phyloP scores from a whole-genome alignment of 192 early-diverging fungal genomes.

The Linderina pennispora region DNA sequence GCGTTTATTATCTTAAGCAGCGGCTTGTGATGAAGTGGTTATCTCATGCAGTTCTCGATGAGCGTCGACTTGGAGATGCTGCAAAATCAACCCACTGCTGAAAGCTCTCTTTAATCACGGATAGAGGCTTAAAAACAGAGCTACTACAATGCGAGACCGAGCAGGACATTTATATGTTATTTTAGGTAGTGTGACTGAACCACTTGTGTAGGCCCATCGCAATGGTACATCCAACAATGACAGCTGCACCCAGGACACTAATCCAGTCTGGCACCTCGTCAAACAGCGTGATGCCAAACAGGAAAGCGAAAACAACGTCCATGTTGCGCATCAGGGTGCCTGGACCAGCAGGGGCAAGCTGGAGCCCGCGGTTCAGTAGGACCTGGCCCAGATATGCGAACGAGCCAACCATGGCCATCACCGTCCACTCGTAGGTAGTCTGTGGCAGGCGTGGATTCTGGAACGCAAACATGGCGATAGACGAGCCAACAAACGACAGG shows the following conservation, averaged over 20 bases:
- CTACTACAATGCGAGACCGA: no score
- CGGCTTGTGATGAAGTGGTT: no score
- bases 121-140: no score
- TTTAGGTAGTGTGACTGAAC: conserved; percentile 5
- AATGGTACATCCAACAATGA: conserved; percentile 59
- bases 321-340: conserved; percentile 76
- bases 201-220: conserved; percentile 61
- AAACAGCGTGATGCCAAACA: conserved; percentile 64
- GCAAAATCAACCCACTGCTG: no score
- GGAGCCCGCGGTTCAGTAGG: conserved; percentile 69
- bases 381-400: conserved; percentile 66
- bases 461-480: conserved; percentile 30
- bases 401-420: conserved; percentile 48
- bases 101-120: no score
- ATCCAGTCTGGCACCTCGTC: conserved; percentile 56
- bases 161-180: no score
- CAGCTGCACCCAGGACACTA: conserved; percentile 51
- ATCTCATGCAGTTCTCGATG: no score
- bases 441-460: conserved; percentile 20
- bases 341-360: conserved; percentile 65
- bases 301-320: conserved; percentile 76
- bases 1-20: no score
- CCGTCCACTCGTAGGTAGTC: conserved; percentile 41
- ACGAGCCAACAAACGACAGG: conserved; percentile 51
- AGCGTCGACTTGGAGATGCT: no score